Base-by-base conservation (phyloP, 2,329 filamentous ascomycete genomes). In the Aureobasidium zeae region DNA sequence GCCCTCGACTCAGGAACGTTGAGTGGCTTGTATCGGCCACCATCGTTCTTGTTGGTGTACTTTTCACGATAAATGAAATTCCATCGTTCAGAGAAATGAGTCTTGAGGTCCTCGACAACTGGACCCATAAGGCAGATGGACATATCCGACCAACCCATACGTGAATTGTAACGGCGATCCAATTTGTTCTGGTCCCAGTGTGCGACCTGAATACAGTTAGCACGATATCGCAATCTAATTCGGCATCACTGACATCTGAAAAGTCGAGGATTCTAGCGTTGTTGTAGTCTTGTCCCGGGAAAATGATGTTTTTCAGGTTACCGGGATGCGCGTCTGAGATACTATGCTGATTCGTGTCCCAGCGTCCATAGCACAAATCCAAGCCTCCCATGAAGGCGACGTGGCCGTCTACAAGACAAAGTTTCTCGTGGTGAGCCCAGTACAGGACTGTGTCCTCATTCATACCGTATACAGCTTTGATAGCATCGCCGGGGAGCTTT, bases 131-230 rank as follows among this genome's bases (percentile, higher is more conserved):
- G 61, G 53, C 79, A 86, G 45, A 95, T 69, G 9, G 83, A 80
- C 47, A 94, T 76, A 62, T 94, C 88, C 11, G 83, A 86, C 88
- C 88, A 94, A 15, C 87, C 87, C 86, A 94, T 94, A 48, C 88
- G 76, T 2, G 84, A 86, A 62, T 72, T 84, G 50, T 52, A 56
- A 26, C 53, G 60, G 37, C 88, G 76, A 55, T 93, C 83, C 15
- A 95, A 73, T 57, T 94, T 86, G 62, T 94, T 94, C 49, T 87
- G 76, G 50, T 89, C 75, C 77, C 81, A 93, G 49, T 91, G 74
- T 15, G 74, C 64, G 16, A 89, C 37, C 22, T 25, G 22, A 7
- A 11, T 6, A 7, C 7, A 25, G 22, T 25, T 11, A 25, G 22
- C 11, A 11, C 22, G 22, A n/a, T n/a, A 13, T 39, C 29, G 13